A percentile compares a stretch with the other conserved stretches of the same genome.
Evolutionary conservation across 768 basidiomycete species (phyloP).

Genomic region (Chalciporus sphaerocephalus): DNA sequence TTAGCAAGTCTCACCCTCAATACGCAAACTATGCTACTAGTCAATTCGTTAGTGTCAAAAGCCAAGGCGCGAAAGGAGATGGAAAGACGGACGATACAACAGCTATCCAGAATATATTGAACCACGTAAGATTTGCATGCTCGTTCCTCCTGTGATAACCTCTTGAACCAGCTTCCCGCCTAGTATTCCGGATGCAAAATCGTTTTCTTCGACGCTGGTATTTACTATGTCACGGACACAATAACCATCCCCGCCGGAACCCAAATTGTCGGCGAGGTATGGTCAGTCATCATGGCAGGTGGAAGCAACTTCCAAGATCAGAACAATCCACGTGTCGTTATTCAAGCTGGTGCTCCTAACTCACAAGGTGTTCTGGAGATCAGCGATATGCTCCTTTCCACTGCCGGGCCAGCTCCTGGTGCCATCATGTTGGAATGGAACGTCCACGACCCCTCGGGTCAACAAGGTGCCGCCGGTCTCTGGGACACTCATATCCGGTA

Average conservation of each 20-base stretch:
- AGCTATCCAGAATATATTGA: constrained; percentile 55
- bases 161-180: background rate
- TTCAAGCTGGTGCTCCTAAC: constrained; percentile 42
- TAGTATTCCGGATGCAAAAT: constrained; percentile 72
- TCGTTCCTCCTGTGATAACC: background rate
- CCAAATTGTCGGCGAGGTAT: constrained; percentile 48
- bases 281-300: constrained; percentile 43
- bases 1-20: constrained; percentile 62
- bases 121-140: constrained; percentile 36
- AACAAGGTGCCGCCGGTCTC: constrained; percentile 50
- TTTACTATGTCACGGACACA: constrained; percentile 45
- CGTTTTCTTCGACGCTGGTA: constrained; percentile 73
- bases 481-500: constrained; percentile 46
- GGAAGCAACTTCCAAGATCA: constrained; percentile 40
- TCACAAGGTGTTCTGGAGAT: constrained; percentile 56
- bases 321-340: constrained; percentile 36
- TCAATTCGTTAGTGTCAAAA: constrained; percentile 67
- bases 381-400: constrained; percentile 58
- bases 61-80: constrained; percentile 68
- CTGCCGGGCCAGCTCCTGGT: constrained; percentile 50
- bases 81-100: constrained; percentile 72
- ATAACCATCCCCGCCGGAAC: constrained; percentile 45
- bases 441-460: constrained; percentile 48
- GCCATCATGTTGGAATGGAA: constrained; percentile 57
- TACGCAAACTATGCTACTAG: constrained; percentile 54